A percentile compares a stretch with the other conserved stretches of the same genome.
Evolutionary conservation across 2,329 filamentous ascomycete genomes (phyloP).

Genomic region (Madurella mycetomatis): DNA sequence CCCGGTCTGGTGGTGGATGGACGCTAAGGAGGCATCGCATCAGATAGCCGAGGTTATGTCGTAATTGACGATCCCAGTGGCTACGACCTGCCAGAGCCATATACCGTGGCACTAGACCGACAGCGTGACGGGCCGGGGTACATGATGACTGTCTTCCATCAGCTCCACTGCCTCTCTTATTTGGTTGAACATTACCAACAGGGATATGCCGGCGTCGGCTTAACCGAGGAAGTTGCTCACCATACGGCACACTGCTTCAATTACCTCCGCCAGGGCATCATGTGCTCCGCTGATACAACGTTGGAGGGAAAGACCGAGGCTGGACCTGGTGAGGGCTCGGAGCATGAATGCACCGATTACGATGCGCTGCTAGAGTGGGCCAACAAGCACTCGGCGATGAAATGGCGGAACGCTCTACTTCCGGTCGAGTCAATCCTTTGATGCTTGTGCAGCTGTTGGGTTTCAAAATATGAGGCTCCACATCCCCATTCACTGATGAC

Average conservation of each 20-base stretch:
- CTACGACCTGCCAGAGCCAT: slow-evolving; percentile 32
- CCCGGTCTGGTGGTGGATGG: neutral
- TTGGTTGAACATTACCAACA: slow-evolving; percentile 32
- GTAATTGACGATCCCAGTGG: slow-evolving; percentile 28
- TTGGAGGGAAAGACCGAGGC: slow-evolving; percentile 35
- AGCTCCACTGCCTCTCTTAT: slow-evolving; percentile 38
- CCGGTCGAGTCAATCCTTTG: neutral
- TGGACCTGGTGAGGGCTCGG: slow-evolving; percentile 35
- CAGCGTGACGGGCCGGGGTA: slow-evolving; percentile 33
- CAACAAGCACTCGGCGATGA: slow-evolving; percentile 30
- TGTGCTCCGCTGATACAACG: slow-evolving; percentile 36
- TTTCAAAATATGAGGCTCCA: too few species aligned
- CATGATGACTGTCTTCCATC: slow-evolving; percentile 38
- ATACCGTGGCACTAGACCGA: slow-evolving; percentile 30
- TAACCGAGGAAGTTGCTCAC: slow-evolving; percentile 33
- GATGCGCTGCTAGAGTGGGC: slow-evolving; percentile 35
- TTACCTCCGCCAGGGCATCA: slow-evolving; percentile 36
- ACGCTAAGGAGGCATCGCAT: neutral
- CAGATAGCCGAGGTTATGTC: slow-evolving; percentile 33
- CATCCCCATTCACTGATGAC: too few species aligned
- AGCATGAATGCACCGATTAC: slow-evolving; percentile 35
- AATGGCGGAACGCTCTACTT: slow-evolving; percentile 28
- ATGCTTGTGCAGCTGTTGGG: too few species aligned
- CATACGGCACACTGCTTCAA: slow-evolving; percentile 39
- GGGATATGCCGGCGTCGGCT: slow-evolving; percentile 32